Evolutionary conservation across 805 yeast species (phyloP).

Genomic region (Candida tallmaniae): DNA sequence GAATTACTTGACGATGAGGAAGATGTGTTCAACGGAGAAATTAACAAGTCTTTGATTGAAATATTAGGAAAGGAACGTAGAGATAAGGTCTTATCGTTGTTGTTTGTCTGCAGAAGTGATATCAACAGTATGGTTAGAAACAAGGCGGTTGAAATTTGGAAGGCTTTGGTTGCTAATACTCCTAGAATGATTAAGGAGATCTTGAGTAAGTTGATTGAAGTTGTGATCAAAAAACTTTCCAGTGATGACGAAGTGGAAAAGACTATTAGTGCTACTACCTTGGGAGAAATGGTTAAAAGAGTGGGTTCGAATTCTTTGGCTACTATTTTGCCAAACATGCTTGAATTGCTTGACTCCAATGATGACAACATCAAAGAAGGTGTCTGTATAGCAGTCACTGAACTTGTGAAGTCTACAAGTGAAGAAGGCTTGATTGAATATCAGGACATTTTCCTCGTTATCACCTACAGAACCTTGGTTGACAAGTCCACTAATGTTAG

Average conservation of each 20-base stretch:
- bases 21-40: conserved; percentile 38
- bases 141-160: conserved; percentile 94
- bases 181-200: conserved; percentile 93
- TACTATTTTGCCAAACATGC: conserved; percentile 80
- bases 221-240: conserved; percentile 79
- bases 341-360: conserved; percentile 56
- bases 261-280: conserved; percentile 84
- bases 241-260: conserved; percentile 76
- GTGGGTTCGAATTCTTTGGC: conserved; percentile 86
- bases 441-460: conserved; percentile 65
- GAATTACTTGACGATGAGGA: conserved; percentile 61
- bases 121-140: conserved; percentile 80
- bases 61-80: conserved; percentile 85
- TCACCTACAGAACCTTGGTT: conserved; percentile 73
- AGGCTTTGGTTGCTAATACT: conserved; percentile 91
- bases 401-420: conserved; percentile 72
- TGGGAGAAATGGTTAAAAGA: conserved; percentile 92
- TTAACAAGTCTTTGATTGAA: conserved; percentile 62
- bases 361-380: conserved; percentile 69
- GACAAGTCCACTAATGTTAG: conserved; percentile 74
- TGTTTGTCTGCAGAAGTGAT: conserved; percentile 93
- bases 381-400: conserved; percentile 88
- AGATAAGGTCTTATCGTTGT: conserved; percentile 76
- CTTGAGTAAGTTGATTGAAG: conserved; percentile 72
- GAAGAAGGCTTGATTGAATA: conserved; percentile 56